Evolutionary conservation across 1,139 yeast species (phyloP), one percentile per base, ranked within the genome.

Genomic region (Yamadazyma aaseri): DNA sequence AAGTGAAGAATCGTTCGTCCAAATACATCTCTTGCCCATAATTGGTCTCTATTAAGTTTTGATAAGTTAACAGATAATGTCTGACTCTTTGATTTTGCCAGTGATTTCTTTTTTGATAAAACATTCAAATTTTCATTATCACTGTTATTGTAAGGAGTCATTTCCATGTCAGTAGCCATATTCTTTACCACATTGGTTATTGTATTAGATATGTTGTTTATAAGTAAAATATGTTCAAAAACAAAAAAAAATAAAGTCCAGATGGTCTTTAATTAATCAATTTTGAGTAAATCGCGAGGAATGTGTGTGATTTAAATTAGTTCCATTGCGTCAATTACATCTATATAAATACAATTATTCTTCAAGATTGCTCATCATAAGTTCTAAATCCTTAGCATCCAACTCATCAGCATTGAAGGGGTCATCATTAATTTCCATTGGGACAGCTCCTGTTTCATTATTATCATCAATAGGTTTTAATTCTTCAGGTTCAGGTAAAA

Each of bases 1-100:
- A 79, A 44, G 58, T 78, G 96, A 33, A 79, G 62, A 12, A 81
- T 60, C 0, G 85, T 75, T 39, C 96, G 68, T 1, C 96, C 96
- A 55, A 81, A 81, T 5, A 82, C 60, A 53, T 87, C 96, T 40
- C 87, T 63, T 39, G 63, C 64, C 15, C 55, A 51, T 20, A 83
- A 53, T 26, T 75, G 76, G 16, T 58, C 51, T 40, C 60, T 63
- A 14, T 71, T 33, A 28, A 78, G 51, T 32, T 60, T 64, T 9
- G 63, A 29, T 27, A 68, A 15, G 13, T 28, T 28, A 8, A 20
- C 8, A n/a, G n/a, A n/a, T n/a, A n/a, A 4, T 5, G 14, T 24
- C 26, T 11, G 11, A 11, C n/a, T n/a, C n/a, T n/a, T n/a, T n/a
- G n/a, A n/a, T n/a, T n/a, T n/a, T n/a, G n/a, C n/a, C n/a, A n/a